Conservation (phyloP, 2,329 filamentous ascomycete genomes). For the Fusarium ambrosium region DNA sequence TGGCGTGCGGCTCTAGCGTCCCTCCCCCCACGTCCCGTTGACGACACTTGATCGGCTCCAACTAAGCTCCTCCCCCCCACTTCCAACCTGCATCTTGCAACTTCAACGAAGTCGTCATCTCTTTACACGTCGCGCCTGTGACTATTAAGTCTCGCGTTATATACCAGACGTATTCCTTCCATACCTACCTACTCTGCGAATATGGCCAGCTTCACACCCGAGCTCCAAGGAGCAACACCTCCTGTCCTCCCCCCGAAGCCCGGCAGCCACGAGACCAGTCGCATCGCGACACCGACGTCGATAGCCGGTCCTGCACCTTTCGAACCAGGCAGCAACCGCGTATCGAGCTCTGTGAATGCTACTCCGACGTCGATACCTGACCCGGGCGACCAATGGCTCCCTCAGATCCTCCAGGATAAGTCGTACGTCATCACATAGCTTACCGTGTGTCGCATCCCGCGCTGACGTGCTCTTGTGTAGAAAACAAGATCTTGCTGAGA, state of each 20-base stretch:
- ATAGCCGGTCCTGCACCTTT: conserved; percentile 61
- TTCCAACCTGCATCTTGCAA: conserved; percentile 21
- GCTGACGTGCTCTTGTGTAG: conserved; percentile 57
- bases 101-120: conserved; percentile 7
- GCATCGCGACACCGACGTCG: conserved; percentile 72
- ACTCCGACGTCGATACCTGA: conserved; percentile 62
- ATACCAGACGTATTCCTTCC: background rate
- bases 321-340: conserved; percentile 41
- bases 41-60: background rate
- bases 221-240: conserved; percentile 57
- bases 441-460: conserved; percentile 42
- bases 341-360: conserved; percentile 33
- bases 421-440: conserved; percentile 68
- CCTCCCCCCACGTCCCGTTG: conserved; percentile 27
- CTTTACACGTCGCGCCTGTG: background rate
- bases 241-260: conserved; percentile 81
- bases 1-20: conserved; percentile 5
- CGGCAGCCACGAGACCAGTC: conserved; percentile 76
- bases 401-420: conserved; percentile 82
- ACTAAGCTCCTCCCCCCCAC: conserved; percentile 27
- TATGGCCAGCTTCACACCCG: conserved; percentile 50
- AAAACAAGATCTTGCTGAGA: conserved; percentile 81
- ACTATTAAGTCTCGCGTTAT: background rate
- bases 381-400: conserved; percentile 82
- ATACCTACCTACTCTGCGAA: background rate